Conservation (phyloP, 2,329 filamentous ascomycete genomes). For the Monosporascus ibericus region DNA sequence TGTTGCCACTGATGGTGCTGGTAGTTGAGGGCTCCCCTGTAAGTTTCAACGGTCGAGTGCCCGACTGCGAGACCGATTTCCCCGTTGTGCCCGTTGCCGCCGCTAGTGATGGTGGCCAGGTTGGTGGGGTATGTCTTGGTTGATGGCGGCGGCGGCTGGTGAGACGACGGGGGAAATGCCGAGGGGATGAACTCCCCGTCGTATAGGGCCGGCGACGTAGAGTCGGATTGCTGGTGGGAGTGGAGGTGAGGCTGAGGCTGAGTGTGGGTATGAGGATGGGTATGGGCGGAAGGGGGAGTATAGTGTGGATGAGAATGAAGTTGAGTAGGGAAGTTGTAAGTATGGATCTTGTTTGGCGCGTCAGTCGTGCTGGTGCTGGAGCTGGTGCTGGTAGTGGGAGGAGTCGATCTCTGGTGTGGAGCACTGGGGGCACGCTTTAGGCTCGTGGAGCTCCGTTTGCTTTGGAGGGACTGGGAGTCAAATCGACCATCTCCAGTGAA, state of each 20-base stretch:
- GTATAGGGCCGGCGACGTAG: slow-evolving; percentile 40
- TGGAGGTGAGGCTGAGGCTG: slow-evolving; percentile 29
- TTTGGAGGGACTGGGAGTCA: slow-evolving; percentile 53
- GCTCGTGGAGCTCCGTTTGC: slow-evolving; percentile 59
- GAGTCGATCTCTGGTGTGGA: slow-evolving; percentile 34
- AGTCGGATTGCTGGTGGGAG: slow-evolving; percentile 21
- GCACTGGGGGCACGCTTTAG: slow-evolving; percentile 56
- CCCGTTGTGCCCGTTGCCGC: not conserved
- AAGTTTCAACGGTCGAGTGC: slow-evolving; percentile 2
- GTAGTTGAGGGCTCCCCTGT: slow-evolving; percentile 9
- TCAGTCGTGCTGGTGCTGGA: slow-evolving; percentile 29
- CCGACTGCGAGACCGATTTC: slow-evolving; percentile 1
- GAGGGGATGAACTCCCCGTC: slow-evolving; percentile 40
- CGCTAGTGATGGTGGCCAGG: not conserved
- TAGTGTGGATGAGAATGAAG: no score
- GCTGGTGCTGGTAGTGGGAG: slow-evolving; percentile 12
- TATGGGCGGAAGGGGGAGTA: slow-evolving; percentile 29
- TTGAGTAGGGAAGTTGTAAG: slow-evolving; percentile 35
- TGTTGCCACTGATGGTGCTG: not conserved
- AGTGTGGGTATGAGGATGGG: not conserved
- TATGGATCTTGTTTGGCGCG: slow-evolving; percentile 36
- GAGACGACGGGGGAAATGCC: slow-evolving; percentile 27
- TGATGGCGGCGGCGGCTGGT: slow-evolving; percentile 16
- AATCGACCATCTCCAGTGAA: slow-evolving; percentile 44
- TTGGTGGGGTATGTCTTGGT: slow-evolving; percentile 11